phyloP scores from a whole-genome alignment of 2,329 filamentous ascomycete species.

The Dactylellina cionopaga region DNA sequence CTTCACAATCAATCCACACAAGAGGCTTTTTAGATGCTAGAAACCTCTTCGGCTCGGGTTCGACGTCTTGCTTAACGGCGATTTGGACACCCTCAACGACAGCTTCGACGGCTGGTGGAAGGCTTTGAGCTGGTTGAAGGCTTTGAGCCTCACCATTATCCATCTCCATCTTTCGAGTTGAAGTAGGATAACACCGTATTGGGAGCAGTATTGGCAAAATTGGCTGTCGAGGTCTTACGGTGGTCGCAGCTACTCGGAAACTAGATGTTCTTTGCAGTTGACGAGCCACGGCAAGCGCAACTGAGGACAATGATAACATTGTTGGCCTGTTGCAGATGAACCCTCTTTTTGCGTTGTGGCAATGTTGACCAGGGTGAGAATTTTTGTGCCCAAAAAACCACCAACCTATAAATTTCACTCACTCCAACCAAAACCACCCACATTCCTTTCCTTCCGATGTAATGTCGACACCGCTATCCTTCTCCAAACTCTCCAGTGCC shows the following conservation, averaged over 20 bases:
- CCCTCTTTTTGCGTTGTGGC: no score
- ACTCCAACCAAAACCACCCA: neutral
- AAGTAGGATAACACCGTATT: neutral
- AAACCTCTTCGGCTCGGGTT: neutral
- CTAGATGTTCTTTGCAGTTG: neutral
- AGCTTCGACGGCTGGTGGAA: neutral
- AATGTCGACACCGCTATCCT: slow-evolving; percentile 39
- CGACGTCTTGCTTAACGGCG: neutral
- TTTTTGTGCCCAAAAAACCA: neutral
- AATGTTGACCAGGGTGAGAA: slow-evolving; percentile 8
- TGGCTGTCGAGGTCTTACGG: neutral
- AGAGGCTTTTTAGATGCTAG: slow-evolving; percentile 64
- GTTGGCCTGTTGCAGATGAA: no score
- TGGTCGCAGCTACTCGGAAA: no score
- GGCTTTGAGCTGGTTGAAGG: neutral
- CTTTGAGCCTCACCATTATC: slow-evolving; percentile 1
- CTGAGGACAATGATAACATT: no score
- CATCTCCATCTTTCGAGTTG: neutral
- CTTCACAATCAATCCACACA: slow-evolving; percentile 87
- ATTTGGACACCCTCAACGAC: slow-evolving; percentile 9
- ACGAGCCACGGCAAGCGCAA: neutral
- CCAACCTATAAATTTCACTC: neutral
- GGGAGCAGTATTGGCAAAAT: neutral
- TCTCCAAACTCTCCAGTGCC: slow-evolving; percentile 55
- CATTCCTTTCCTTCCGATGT: slow-evolving; percentile 15